These are phyloP conservation scores for Coelastrella sp. DNA, from an alignment of 139 green algal genomes.

Conservation along the genomic window DNA sequence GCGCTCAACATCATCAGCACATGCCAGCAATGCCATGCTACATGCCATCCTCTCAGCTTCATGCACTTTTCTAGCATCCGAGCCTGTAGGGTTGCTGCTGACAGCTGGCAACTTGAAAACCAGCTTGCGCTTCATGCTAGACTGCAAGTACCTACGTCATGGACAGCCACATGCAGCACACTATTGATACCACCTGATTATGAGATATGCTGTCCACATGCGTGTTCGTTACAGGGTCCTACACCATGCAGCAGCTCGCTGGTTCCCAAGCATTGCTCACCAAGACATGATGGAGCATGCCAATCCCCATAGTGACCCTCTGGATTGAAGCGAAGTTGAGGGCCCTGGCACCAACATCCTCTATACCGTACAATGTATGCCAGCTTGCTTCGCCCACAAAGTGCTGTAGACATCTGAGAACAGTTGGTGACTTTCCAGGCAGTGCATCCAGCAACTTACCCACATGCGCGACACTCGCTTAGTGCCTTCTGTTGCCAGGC, in stretches of 20 bases:
- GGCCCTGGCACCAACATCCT: no score
- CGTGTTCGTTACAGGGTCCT: background rate
- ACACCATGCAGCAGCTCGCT: background rate
- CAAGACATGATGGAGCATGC: no score
- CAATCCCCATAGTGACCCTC: no score
- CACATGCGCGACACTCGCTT: background rate
- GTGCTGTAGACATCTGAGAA: no score
- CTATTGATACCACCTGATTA: background rate
- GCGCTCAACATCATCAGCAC: background rate
- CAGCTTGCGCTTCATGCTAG: background rate
- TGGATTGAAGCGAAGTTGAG: no score
- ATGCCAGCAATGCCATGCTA: background rate
- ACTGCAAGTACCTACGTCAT: background rate
- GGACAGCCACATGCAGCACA: background rate
- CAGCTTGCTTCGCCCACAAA: background rate
- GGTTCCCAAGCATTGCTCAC: background rate
- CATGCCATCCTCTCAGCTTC: background rate
- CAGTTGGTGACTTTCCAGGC: background rate
- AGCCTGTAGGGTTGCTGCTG: background rate
- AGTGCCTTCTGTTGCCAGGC: background rate
- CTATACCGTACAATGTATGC: background rate
- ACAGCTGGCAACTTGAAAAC: constrained; percentile 22
- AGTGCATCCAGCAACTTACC: background rate
- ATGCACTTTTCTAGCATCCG: background rate
- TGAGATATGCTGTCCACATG: background rate